These are phyloP conservation scores for Lachnellula occidentalis DNA, from an alignment of 2,329 filamentous ascomycete genomes.

Conservation along the genomic window DNA sequence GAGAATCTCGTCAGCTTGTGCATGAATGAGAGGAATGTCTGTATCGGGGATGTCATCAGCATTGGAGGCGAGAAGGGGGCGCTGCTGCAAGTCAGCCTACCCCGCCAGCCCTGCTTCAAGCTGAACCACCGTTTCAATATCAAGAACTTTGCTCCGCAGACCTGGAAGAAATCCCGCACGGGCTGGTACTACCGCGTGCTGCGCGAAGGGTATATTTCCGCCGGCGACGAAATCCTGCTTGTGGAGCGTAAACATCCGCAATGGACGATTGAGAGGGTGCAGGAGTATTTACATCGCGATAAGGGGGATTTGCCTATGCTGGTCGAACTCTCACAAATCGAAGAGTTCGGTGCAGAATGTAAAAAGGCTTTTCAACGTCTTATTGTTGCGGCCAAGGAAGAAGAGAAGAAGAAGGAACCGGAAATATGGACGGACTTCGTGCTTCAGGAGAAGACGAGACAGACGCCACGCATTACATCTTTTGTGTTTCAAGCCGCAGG, in stretches of 20 bases:
- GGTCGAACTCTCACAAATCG: slow-evolving; percentile 37
- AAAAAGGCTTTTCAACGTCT: slow-evolving; percentile 47
- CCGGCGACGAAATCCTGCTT: slow-evolving; percentile 52
- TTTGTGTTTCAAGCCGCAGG: slow-evolving; percentile 46
- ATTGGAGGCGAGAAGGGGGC: slow-evolving; percentile 41
- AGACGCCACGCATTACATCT: slow-evolving; percentile 47
- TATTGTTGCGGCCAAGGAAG: slow-evolving; percentile 40
- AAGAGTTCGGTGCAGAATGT: slow-evolving; percentile 36
- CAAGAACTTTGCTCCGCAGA: slow-evolving; percentile 54
- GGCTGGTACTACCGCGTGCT: slow-evolving; percentile 64
- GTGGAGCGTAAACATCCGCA: slow-evolving; percentile 49
- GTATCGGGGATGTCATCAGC: slow-evolving; percentile 56
- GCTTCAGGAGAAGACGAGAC: slow-evolving; percentile 43
- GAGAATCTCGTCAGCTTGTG: slow-evolving; percentile 55
- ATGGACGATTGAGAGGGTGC: slow-evolving; percentile 59
- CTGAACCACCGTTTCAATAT: slow-evolving; percentile 62
- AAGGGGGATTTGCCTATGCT: slow-evolving; percentile 45
- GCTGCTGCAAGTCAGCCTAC: slow-evolving; percentile 53
- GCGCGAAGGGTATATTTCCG: slow-evolving; percentile 46
- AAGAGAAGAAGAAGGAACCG: slow-evolving; percentile 22
- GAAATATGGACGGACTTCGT: slow-evolving; percentile 33
- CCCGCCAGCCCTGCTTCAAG: slow-evolving; percentile 62
- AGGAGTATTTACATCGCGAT: slow-evolving; percentile 56
- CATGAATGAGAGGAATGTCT: slow-evolving; percentile 60
- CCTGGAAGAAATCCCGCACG: slow-evolving; percentile 51